phyloP scores from a whole-genome alignment of 345 rosid genomes.

The Aegle marmelos region DNA sequence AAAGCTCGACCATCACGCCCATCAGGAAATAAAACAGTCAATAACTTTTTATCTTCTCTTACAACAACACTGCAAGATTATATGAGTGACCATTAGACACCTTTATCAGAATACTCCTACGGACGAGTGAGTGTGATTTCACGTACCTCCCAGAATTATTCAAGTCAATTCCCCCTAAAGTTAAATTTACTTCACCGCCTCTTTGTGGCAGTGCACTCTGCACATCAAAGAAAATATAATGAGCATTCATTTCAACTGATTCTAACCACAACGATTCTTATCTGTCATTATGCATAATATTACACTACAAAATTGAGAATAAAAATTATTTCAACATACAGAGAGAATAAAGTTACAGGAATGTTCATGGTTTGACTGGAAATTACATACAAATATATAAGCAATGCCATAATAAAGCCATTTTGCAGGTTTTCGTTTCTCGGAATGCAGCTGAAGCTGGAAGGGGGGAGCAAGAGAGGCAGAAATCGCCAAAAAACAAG shows the following conservation, averaged over 20 bases:
- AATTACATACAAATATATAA: background rate
- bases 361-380: background rate
- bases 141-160: slow-evolving; percentile 94
- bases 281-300: background rate
- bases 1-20: slow-evolving; percentile 99
- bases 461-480: background rate
- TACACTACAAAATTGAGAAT: background rate
- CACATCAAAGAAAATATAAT: slow-evolving; percentile 19
- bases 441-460: background rate
- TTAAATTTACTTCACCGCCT: slow-evolving; percentile 94
- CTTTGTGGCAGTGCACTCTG: slow-evolving; percentile 89
- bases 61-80: slow-evolving; percentile 80
- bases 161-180: slow-evolving; percentile 95
- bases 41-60: slow-evolving; percentile 88
- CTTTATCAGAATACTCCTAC: slow-evolving; percentile 10
- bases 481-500: background rate
- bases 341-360: background rate
- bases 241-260: slow-evolving; percentile 6
- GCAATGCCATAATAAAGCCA: background rate
- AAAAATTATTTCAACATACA: background rate
- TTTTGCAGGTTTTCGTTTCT: background rate
- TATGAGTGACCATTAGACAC: slow-evolving; percentile 23
- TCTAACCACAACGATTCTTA: background rate
- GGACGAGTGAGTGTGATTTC: slow-evolving; percentile 13
- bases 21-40: slow-evolving; percentile 97